Percentiles rank a stretch among this genome's conserved stretches.
phyloP scores from a whole-genome alignment of 768 basidiomycete species.

The Lactarius tabidus region DNA sequence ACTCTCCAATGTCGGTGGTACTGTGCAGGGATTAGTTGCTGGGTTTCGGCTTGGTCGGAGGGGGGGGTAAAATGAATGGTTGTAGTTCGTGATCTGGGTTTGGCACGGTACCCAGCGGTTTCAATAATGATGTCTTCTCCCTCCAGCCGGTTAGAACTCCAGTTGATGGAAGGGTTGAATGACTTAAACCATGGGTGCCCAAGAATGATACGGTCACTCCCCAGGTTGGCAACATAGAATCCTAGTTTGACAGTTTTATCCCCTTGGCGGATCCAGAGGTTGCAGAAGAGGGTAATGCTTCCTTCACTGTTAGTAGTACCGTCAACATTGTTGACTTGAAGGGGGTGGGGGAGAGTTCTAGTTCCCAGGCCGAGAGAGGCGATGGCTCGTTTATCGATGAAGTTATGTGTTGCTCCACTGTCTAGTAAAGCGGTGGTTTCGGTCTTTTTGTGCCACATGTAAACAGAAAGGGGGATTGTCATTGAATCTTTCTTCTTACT shows the following conservation, averaged over 20 bases:
- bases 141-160: not conserved
- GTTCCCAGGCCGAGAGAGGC: not conserved
- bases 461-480: too few relatives aligned
- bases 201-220: too few relatives aligned
- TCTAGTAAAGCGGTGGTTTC: too few relatives aligned
- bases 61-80: not conserved
- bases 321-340: not conserved
- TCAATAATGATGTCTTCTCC: not conserved
- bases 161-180: not conserved
- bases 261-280: not conserved
- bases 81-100: not conserved
- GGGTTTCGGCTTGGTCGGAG: too few relatives aligned
- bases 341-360: rapidly evolving
- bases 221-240: not conserved
- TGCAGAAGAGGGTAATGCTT: not conserved
- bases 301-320: not conserved
- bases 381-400: not conserved
- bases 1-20: too few relatives aligned
- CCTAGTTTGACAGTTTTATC: not conserved
- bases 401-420: not conserved
- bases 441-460: too few relatives aligned
- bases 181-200: too few relatives aligned
- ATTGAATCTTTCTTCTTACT: too few relatives aligned
- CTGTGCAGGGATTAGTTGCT: too few relatives aligned
- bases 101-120: not conserved